Evolutionary conservation across 2,329 filamentous ascomycete species (phyloP).

Genomic region (Westerdykella sp.): DNA sequence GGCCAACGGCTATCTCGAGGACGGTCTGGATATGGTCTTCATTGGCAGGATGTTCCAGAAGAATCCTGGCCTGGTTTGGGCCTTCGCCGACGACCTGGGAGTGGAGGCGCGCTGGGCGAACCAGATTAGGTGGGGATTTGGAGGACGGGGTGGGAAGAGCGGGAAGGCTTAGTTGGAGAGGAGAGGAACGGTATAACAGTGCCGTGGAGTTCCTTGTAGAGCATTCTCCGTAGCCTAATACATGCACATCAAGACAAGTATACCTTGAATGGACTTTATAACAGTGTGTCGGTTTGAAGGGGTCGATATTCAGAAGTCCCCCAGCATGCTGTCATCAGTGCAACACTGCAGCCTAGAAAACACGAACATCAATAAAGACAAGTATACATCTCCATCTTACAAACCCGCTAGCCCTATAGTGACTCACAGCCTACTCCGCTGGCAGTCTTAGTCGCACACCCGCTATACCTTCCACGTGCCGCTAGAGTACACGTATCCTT

Average conservation of each 20-base stretch:
- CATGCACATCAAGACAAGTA: too few relatives aligned
- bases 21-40: constrained; percentile 61
- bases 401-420: not conserved
- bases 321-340: too few relatives aligned
- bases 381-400: too few relatives aligned
- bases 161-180: not conserved
- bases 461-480: not conserved
- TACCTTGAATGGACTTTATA: too few relatives aligned
- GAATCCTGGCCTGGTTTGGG: constrained; percentile 72
- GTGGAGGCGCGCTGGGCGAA: constrained; percentile 66
- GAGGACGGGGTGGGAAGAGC: constrained; percentile 39
- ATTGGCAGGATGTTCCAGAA: constrained; percentile 72
- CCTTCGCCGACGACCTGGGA: constrained; percentile 64
- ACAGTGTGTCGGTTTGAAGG: too few relatives aligned
- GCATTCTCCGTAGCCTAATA: too few relatives aligned
- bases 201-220: too few relatives aligned
- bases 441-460: not conserved
- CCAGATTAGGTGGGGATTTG: constrained; percentile 61
- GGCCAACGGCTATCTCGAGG: constrained; percentile 56
- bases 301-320: too few relatives aligned
- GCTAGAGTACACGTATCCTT: not conserved
- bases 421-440: not conserved
- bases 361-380: too few relatives aligned
- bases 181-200: too few relatives aligned
- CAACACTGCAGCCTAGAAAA: too few relatives aligned